Percentiles rank a stretch among this genome's conserved stretches.
Evolutionary conservation across 768 basidiomycete genomes (phyloP).

Genomic region (Russula vinacea): DNA sequence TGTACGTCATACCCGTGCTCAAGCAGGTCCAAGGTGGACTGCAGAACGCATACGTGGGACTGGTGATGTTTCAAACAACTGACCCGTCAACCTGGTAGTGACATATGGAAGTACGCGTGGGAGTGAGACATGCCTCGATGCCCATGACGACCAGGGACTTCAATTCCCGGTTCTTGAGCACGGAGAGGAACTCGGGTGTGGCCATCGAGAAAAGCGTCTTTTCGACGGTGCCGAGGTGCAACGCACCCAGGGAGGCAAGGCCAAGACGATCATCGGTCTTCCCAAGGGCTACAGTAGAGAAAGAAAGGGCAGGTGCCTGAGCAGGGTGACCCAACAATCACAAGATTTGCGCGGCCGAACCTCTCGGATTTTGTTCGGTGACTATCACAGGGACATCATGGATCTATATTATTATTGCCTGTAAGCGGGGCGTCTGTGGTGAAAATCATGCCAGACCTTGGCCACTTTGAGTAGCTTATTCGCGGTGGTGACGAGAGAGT

Average conservation of each 20-base stretch:
- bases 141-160: slow-evolving; percentile 75
- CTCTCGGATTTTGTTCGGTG: slow-evolving; percentile 82
- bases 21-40: slow-evolving; percentile 72
- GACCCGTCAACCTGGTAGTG: not conserved
- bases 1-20: slow-evolving; percentile 51
- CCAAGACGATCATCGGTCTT: slow-evolving; percentile 20
- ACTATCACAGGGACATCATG: slow-evolving; percentile 68
- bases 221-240: slow-evolving; percentile 60
- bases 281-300: slow-evolving; percentile 53
- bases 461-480: slow-evolving; percentile 77
- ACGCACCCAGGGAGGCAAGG: slow-evolving; percentile 44
- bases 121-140: slow-evolving; percentile 65
- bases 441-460: slow-evolving; percentile 45
- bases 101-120: not conserved
- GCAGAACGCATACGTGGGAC: slow-evolving; percentile 88
- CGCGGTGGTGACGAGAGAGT: slow-evolving; percentile 62
- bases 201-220: slow-evolving; percentile 89
- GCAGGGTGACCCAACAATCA: slow-evolving; percentile 46
- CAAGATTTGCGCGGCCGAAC: slow-evolving; percentile 39
- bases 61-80: slow-evolving; percentile 34
- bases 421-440: not conserved
- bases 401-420: slow-evolving; percentile 40
- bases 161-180: slow-evolving; percentile 49
- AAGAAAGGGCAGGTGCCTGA: slow-evolving; percentile 51
- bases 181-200: slow-evolving; percentile 56